A percentile compares a stretch with the other conserved stretches of the same genome.
These are phyloP conservation scores for Chenopodium quinoa DNA, from an alignment of 148 eudicot species.

Conservation along the genomic window DNA sequence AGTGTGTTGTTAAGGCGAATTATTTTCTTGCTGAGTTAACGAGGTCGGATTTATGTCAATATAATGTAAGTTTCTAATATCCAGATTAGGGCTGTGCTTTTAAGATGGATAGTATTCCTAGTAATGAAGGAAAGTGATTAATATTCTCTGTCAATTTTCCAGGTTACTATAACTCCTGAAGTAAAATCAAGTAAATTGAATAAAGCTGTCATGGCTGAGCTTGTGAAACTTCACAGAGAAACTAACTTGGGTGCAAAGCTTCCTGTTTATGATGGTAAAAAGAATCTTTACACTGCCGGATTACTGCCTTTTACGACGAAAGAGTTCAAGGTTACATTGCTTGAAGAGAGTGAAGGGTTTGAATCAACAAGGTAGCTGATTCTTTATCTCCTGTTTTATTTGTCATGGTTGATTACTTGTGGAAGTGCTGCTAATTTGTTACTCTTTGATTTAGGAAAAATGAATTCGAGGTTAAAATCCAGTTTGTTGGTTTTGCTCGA, in stretches of 20 bases:
- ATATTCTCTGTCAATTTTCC: slow-evolving; percentile 21
- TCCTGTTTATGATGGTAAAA: slow-evolving; percentile 68
- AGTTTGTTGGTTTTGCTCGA: slow-evolving; percentile 54
- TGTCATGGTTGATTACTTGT: neutral
- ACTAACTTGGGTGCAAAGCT: slow-evolving; percentile 54
- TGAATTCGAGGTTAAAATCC: slow-evolving; percentile 53
- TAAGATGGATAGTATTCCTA: neutral
- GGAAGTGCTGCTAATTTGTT: neutral
- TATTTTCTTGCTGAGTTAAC: slow-evolving; percentile 60
- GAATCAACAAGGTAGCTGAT: slow-evolving; percentile 39
- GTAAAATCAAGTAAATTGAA: slow-evolving; percentile 47
- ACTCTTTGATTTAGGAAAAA: slow-evolving; percentile 36
- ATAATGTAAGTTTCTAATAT: slow-evolving; percentile 42
- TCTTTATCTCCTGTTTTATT: neutral
- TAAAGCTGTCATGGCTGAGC: slow-evolving; percentile 55
- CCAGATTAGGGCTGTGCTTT: neutral
- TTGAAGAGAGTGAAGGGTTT: slow-evolving; percentile 45
- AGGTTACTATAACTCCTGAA: slow-evolving; percentile 65
- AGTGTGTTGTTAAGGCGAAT: slow-evolving; percentile 65
- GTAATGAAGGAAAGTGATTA: neutral
- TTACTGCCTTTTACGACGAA: slow-evolving; percentile 52
- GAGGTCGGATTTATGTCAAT: slow-evolving; percentile 51
- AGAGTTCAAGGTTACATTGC: slow-evolving; percentile 44
- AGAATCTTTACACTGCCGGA: slow-evolving; percentile 58
- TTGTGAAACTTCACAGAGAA: slow-evolving; percentile 55